Evolutionary conservation across 768 basidiomycete species (phyloP).

Genomic region (Suillus paluster): DNA sequence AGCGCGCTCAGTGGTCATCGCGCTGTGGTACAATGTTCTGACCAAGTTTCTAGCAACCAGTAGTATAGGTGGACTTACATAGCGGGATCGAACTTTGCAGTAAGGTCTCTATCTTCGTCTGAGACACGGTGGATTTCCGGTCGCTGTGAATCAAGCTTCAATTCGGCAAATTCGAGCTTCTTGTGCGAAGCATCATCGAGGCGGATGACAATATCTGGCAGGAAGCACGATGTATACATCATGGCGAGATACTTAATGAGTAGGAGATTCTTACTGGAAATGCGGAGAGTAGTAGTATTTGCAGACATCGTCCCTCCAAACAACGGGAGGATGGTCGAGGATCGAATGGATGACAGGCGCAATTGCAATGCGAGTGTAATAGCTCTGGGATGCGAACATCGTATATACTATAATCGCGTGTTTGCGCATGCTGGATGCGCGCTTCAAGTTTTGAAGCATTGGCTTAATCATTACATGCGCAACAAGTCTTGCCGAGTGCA

Average conservation of each 20-base stretch:
- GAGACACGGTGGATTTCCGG: constrained; percentile 1
- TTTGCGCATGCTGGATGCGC: no score
- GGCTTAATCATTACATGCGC: no score
- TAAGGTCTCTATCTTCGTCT: background rate
- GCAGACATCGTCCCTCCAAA: no score
- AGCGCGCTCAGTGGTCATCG: constrained; percentile 2
- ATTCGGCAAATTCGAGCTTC: constrained; percentile 7
- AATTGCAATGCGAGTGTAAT: no score
- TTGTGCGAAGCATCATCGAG: constrained; percentile 3
- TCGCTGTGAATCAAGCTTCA: background rate
- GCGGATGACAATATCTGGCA: constrained; percentile 2
- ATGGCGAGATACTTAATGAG: background rate
- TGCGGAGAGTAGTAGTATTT: background rate
- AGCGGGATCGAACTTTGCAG: constrained; percentile 1
- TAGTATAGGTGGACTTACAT: background rate
- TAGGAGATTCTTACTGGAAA: background rate
- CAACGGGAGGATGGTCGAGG: no score
- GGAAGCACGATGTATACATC: no score
- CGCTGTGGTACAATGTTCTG: background rate
- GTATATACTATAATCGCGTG: no score
- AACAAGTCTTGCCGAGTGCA: no score
- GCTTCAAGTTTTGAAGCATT: no score
- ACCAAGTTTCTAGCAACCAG: background rate
- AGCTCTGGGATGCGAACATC: no score
- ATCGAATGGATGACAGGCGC: no score